Base-by-base conservation (phyloP, 768 basidiomycete genomes). In the Boletus bicolor region DNA sequence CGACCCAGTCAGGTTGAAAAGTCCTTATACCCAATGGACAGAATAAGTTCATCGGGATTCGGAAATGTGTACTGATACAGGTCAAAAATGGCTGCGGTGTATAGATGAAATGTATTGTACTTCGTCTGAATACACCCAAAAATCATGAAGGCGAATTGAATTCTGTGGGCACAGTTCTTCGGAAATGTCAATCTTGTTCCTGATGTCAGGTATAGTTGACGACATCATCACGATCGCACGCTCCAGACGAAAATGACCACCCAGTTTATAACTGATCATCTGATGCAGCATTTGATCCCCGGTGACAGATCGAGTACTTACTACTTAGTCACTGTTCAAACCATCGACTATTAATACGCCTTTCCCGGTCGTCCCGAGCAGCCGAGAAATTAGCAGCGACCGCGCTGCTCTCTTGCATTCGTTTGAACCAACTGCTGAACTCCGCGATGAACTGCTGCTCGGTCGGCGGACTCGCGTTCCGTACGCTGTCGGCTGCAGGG, bases 321-420 rank as follows among this genome's bases (percentile, higher is more conserved):
- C 19, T 17, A 11, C 6, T 30, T 47, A 10, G 8, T 35, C 45
- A 7, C 34, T n/a, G 21, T 34, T 30, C 28, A 30, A 30, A 30
- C 28, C 28, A n/a, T 12, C 7, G n/a, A 3, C 48, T 5, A 17
- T 54, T 42, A 68, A n/a, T 39, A 28, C 17, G 21, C 32, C 49
- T 51, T 69, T 34, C 7, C 28, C 28, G 54, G 44, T 39, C 58
- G 59, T 28, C 63, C 54, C 24, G 43, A 1, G 67, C 57, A 15
- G 66, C 54, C 54, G 81, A 54, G 44, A 79, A 63, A 54, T 74
- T 79, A 38, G 71, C 80, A 5, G 80, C 82, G 14, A 83, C 79
- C 30, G 73, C 76, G 9, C 82, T 80, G 58, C 81, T 81, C 49
- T 84, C 83, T 63, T 84, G 82, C 45, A 76, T 76, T 9, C 79